These are phyloP conservation scores for Rhodotorula sp. DNA, from an alignment of 1,284 basidiomycete genomes.

Conservation along the genomic window DNA sequence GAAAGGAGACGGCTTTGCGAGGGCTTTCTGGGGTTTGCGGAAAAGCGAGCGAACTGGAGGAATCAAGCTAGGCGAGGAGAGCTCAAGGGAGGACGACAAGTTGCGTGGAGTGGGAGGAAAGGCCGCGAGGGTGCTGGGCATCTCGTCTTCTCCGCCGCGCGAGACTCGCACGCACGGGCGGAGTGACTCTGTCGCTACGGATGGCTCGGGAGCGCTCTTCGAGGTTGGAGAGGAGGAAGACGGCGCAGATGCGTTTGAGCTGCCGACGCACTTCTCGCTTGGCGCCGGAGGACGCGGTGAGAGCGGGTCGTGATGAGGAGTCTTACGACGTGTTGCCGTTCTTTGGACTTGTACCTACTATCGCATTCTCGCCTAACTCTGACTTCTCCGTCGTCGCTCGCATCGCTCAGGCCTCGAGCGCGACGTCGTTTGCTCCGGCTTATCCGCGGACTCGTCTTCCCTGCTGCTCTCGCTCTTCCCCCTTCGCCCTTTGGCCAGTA, in stretches of 20 bases:
- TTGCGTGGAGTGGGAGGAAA: neutral
- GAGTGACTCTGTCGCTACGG: no score
- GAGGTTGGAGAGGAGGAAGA: constrained; percentile 11
- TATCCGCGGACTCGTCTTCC: no score
- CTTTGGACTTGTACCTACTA: no score
- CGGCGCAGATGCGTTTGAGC: constrained; percentile 17
- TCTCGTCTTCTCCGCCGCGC: neutral
- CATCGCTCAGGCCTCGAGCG: no score
- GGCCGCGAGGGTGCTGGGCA: neutral
- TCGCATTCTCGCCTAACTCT: no score
- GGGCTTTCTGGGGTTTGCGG: constrained; percentile 24
- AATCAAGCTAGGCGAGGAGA: constrained; percentile 10
- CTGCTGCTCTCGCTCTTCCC: no score
- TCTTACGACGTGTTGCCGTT: no score
- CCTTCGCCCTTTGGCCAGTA: no score
- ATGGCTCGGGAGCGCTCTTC: no score
- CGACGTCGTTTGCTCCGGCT: no score
- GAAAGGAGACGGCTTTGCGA: constrained; percentile 13
- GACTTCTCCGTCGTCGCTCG: no score
- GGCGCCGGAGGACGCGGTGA: neutral
- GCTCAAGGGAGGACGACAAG: neutral
- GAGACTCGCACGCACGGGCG: neutral
- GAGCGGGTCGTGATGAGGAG: no score
- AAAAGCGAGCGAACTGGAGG: constrained; percentile 14
- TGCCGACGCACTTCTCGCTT: constrained; percentile 17